Evolutionary conservation across 2,329 filamentous ascomycete genomes (phyloP), one percentile per base, ranked within the genome.

Genomic region (Davidsoniella virescens): DNA sequence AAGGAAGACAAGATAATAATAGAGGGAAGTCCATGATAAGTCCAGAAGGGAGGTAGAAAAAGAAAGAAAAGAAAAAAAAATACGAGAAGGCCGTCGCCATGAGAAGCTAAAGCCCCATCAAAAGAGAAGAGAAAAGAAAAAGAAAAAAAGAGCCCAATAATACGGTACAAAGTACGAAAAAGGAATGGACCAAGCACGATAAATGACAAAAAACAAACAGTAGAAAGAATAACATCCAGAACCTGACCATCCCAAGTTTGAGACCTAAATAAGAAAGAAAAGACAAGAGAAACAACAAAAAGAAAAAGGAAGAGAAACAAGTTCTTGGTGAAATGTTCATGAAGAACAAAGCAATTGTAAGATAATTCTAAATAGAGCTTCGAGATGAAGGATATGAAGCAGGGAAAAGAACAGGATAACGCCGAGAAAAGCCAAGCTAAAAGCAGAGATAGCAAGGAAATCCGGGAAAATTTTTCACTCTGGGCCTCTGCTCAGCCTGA

Each of bases 401-500:
- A 44, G n/a, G 20, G n/a, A 14, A 46, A 6, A 29, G 9, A 26
- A n/a, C 14, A 37, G 14, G 3, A 33, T 33, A 33, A 33, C 26
- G 26, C 26, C 26, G 26, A 33, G 10, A 38, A 36, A 33, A n/a
- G n/a, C 7, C 6, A 23, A 41, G 16, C 26, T 6, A n/a, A 33
- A 45, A n/a, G 5, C 14, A 45, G 14, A 29, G 14, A 17, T 29
- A 29, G 10, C 8, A 20, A 20, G 6, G 2, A 45, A 4, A 45
- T 12, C 14, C 44, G 3, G 3, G 9, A 26, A 7, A 44, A 17
- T n/a, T 10, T 43, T 12, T 23, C 42, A 51, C 49, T 51, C 49
- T 5, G 43, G 49, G n/a, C 49, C 43, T 26, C 45, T 37, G 39
- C 51, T 53, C 44, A 53, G 39, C 33, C 51, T 23, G 14, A 50